phyloP scores from a whole-genome alignment of 495 filamentous ascomycete genomes.

The Chaetomium cochliodes region DNA sequence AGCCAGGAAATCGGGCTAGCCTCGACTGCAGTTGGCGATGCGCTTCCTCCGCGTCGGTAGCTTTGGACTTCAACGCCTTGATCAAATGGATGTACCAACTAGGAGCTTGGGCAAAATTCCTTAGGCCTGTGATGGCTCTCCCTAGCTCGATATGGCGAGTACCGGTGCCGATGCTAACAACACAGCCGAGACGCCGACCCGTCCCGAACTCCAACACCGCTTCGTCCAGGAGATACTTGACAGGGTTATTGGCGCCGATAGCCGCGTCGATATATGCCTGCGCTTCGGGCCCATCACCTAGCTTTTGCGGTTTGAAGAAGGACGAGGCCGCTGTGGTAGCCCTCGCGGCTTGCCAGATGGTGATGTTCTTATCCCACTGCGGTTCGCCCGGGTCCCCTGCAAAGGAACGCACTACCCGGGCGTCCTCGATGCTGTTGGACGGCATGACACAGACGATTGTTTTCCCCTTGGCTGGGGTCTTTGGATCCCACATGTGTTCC shows the following conservation, averaged over 20 bases:
- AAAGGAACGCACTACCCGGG: constrained; percentile 12
- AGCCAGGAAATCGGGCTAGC: background rate
- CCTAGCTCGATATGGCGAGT: constrained; percentile 15
- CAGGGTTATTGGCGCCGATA: constrained; percentile 22
- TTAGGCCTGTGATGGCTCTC: background rate
- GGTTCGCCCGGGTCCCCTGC: background rate
- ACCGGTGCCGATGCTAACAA: constrained; percentile 23
- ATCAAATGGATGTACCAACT: background rate
- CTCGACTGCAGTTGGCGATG: background rate
- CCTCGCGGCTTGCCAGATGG: constrained; percentile 34
- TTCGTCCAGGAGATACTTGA: constrained; percentile 8
- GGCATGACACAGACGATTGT: constrained; percentile 25
- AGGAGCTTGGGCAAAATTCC: background rate
- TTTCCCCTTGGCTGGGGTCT: constrained; percentile 18
- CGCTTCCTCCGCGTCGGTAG: constrained; percentile 20
- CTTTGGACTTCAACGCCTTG: constrained; percentile 15
- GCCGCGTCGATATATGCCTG: constrained; percentile 14
- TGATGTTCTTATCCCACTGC: constrained; percentile 19
- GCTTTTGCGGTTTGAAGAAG: constrained; percentile 29
- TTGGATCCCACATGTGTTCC: constrained; percentile 20
- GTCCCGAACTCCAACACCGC: constrained; percentile 12
- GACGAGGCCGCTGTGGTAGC: constrained; percentile 36
- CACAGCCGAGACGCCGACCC: constrained; percentile 11
- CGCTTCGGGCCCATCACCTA: constrained; percentile 10
- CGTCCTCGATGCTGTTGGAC: background rate